Evolutionary conservation across 805 yeast species (phyloP).

Genomic region (Schizosaccharomyces lindneri): DNA sequence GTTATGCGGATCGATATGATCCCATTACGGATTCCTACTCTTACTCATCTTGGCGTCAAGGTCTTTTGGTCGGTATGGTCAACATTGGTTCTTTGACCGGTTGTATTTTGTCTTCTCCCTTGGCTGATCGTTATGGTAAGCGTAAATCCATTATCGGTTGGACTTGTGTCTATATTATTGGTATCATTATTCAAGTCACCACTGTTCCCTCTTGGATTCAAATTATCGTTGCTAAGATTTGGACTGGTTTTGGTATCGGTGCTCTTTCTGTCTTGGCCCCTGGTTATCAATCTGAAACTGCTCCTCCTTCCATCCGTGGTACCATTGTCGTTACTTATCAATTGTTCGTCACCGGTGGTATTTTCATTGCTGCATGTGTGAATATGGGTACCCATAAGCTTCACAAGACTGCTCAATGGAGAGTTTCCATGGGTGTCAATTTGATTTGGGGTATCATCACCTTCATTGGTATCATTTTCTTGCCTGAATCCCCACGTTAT

Average conservation of each 20-base stretch:
- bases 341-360: constrained; percentile 47
- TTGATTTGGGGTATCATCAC: constrained; percentile 41
- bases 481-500: constrained; percentile 61
- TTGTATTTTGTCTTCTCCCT: constrained; percentile 5
- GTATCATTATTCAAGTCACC: constrained; percentile 3
- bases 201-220: constrained; percentile 14
- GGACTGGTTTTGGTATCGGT: constrained; percentile 60
- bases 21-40: not conserved
- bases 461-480: constrained; percentile 31
- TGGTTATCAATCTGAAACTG: constrained; percentile 51
- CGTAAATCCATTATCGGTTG: constrained; percentile 1
- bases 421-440: constrained; percentile 44
- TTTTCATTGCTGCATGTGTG: constrained; percentile 41
- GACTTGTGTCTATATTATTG: constrained; percentile 2
- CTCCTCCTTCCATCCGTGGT: constrained; percentile 59
- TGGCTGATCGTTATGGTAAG: constrained; percentile 4
- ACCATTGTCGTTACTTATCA: constrained; percentile 53
- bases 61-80: constrained; percentile 4
- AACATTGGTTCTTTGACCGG: constrained; percentile 4
- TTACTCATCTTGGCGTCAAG: not conserved
- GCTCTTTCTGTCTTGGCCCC: constrained; percentile 55
- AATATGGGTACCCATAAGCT: constrained; percentile 35
- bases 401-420: constrained; percentile 28
- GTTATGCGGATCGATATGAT: not conserved
- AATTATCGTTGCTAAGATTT: constrained; percentile 12